Evolutionary conservation across 148 eudicot genomes (phyloP).

Genomic region (Amaranthus cruentus): DNA sequence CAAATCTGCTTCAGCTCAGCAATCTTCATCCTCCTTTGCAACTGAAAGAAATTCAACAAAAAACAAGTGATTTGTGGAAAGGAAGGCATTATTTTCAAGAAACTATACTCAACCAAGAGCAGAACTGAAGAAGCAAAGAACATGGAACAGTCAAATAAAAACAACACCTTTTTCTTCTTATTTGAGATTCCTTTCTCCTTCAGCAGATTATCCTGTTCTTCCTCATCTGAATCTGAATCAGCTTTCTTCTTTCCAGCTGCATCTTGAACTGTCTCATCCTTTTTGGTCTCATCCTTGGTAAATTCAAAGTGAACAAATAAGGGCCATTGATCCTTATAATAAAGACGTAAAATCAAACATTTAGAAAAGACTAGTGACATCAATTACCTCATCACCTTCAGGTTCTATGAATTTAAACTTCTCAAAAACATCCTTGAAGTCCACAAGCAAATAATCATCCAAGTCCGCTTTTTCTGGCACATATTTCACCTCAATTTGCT

Average conservation of each 20-base stretch:
- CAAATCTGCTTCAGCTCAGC: constrained; percentile 88
- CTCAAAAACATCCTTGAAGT: constrained; percentile 71
- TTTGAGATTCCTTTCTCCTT: constrained; percentile 87
- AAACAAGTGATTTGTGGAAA: background rate
- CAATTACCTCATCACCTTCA: constrained; percentile 56
- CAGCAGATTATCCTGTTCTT: constrained; percentile 67
- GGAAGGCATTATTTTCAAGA: background rate
- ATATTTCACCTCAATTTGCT: constrained; percentile 66
- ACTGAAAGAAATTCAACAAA: constrained; percentile 34
- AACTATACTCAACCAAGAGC: background rate
- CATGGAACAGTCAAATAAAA: background rate
- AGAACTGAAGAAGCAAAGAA: background rate
- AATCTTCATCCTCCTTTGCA: constrained; percentile 92
- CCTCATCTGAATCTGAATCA: constrained; percentile 93
- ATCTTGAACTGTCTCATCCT: constrained; percentile 56
- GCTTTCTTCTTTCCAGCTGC: constrained; percentile 63
- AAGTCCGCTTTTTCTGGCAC: constrained; percentile 67
- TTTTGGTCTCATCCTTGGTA: constrained; percentile 59
- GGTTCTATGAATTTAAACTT: constrained; percentile 55
- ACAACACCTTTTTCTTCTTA: constrained; percentile 83
- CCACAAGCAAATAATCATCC: constrained; percentile 60
- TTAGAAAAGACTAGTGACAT: background rate
- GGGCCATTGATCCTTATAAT: background rate
- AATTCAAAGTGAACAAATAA: background rate
- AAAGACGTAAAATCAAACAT: background rate